Evolutionary conservation across 352 stramenopile genomes (phyloP).

Genomic region (Pythium apleroticum): DNA sequence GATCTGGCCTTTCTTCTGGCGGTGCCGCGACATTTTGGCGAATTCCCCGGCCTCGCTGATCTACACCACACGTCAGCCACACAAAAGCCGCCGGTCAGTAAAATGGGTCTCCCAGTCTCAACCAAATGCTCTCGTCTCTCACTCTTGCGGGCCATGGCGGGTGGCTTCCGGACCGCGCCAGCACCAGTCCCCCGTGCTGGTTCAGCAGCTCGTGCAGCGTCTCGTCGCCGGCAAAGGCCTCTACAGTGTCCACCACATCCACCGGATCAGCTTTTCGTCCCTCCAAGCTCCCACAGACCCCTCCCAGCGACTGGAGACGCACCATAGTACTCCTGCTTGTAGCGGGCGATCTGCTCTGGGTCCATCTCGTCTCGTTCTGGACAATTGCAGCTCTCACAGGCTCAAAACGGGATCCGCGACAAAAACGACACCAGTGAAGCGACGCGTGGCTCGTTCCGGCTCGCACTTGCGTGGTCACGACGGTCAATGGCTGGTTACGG

Average conservation of each 20-base stretch:
- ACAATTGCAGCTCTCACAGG: neutral
- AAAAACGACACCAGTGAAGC: neutral
- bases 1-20: conserved; percentile 68
- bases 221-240: conserved; percentile 58
- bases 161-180: conserved; percentile 77
- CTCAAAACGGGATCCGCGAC: neutral
- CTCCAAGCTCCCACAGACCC: neutral
- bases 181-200: conserved; percentile 70
- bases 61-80: conserved; percentile 31
- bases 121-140: conserved; percentile 11
- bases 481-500: neutral
- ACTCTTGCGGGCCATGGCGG: conserved; percentile 83
- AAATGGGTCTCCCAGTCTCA: neutral
- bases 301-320: neutral
- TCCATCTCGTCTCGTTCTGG: conserved; percentile 16
- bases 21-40: conserved; percentile 75
- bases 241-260: conserved; percentile 28
- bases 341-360: conserved; percentile 25
- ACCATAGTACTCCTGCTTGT: conserved; percentile 40
- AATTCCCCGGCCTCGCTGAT: conserved; percentile 84
- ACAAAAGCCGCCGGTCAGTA: neutral
- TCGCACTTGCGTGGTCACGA: neutral
- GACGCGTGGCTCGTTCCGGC: neutral
- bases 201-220: conserved; percentile 72
- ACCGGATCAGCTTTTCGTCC: neutral